These are phyloP conservation scores for Corynespora cassiicola DNA, from an alignment of 2,329 filamentous ascomycete genomes.

Conservation along the genomic window DNA sequence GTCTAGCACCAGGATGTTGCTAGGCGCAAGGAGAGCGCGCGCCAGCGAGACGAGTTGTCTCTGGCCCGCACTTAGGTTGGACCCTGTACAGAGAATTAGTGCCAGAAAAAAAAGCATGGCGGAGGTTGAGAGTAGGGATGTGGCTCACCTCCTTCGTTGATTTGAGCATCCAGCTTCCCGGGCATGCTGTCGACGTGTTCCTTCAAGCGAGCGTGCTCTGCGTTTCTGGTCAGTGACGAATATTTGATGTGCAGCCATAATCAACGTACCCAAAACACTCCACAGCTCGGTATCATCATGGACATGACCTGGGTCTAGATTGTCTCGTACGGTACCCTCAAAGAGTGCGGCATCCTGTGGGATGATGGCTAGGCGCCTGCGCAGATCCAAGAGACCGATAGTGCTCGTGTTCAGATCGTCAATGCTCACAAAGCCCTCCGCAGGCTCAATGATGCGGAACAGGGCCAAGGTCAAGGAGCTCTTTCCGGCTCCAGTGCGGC, in stretches of 20 bases:
- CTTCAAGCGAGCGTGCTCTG: conserved; percentile 91
- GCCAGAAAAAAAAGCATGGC: too few relatives aligned
- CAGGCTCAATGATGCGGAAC: conserved; percentile 94
- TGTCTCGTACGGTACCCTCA: conserved; percentile 90
- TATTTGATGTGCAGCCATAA: neutral
- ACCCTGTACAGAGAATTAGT: conserved; percentile 69
- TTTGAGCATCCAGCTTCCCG: conserved; percentile 85
- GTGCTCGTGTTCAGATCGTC: conserved; percentile 87
- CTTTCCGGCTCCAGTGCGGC: conserved; percentile 94
- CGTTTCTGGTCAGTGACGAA: conserved; percentile 10
- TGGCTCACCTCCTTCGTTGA: conserved; percentile 89
- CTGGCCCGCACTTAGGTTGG: conserved; percentile 94
- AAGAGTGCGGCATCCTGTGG: conserved; percentile 97
- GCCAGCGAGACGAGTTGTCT: conserved; percentile 93
- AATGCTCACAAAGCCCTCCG: conserved; percentile 83
- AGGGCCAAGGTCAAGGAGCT: conserved; percentile 90
- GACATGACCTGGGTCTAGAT: conserved; percentile 91
- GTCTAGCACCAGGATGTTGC: conserved; percentile 95
- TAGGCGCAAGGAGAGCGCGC: conserved; percentile 90
- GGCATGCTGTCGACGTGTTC: conserved; percentile 87
- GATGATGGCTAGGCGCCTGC: conserved; percentile 91
- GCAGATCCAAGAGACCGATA: conserved; percentile 88
- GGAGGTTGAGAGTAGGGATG: too few relatives aligned
- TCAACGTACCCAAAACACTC: conserved; percentile 83
- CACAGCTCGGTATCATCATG: conserved; percentile 97